Conservation (phyloP, 495 filamentous ascomycete species). For the Saxophila tyrrhenica region DNA sequence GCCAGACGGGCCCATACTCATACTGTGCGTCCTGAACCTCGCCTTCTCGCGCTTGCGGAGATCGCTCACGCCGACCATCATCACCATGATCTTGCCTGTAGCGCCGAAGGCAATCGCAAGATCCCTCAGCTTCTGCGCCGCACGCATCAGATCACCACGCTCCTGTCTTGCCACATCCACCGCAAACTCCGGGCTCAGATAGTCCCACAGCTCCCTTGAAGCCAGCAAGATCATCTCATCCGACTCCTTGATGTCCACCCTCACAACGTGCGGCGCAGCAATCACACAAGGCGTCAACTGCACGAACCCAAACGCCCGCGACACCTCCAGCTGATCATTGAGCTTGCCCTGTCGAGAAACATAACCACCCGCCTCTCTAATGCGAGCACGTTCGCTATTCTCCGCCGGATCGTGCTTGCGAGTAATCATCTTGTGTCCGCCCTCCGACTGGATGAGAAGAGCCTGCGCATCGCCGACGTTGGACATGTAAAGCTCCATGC, state of each 20-base stretch:
- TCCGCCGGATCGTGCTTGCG: conserved; percentile 88
- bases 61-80: conserved; percentile 88
- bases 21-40: conserved; percentile 59
- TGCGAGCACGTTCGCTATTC: conserved; percentile 67
- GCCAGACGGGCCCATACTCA: conserved; percentile 67
- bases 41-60: conserved; percentile 69
- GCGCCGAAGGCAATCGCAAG: conserved; percentile 91
- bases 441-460: conserved; percentile 82
- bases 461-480: conserved; percentile 94
- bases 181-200: conserved; percentile 71
- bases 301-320: conserved; percentile 87
- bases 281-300: conserved; percentile 87
- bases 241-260: conserved; percentile 69
- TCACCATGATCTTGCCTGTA: conserved; percentile 92
- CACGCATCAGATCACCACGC: conserved; percentile 81
- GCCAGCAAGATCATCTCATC: conserved; percentile 92
- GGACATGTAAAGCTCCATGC: conserved; percentile 82
- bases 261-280: conserved; percentile 74
- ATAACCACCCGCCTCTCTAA: conserved; percentile 88
- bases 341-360: conserved; percentile 89
- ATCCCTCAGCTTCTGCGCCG: conserved; percentile 90
- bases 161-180: conserved; percentile 85
- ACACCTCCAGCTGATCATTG: conserved; percentile 83
- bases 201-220: conserved; percentile 90
- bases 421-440: conserved; percentile 66